phyloP scores from a whole-genome alignment of 2,329 filamentous ascomycete species.

The Graphilbum sp. region DNA sequence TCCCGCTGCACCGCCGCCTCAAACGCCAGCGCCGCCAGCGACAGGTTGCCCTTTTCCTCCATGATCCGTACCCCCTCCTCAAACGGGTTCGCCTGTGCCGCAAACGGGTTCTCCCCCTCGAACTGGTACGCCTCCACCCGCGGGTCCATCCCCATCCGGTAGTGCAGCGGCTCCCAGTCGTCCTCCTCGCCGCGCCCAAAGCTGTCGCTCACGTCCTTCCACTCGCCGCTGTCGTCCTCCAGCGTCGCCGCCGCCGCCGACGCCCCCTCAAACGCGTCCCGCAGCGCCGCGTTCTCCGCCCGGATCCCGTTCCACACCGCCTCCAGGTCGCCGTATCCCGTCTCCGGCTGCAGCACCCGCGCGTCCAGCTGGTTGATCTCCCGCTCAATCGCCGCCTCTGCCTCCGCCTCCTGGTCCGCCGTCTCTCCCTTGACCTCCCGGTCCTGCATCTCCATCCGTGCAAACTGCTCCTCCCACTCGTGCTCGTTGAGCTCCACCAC shows the following conservation, averaged over 20 bases:
- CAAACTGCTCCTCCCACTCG: slow-evolving; percentile 95
- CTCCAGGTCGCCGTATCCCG: slow-evolving; percentile 76
- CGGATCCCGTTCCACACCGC: slow-evolving; percentile 73
- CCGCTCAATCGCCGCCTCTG: slow-evolving; percentile 52
- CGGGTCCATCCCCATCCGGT: slow-evolving; percentile 51
- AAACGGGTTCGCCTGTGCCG: slow-evolving; percentile 66
- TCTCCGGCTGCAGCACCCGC: slow-evolving; percentile 46
- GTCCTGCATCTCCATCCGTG: slow-evolving; percentile 61
- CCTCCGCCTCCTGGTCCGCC: slow-evolving; percentile 55
- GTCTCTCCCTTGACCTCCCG: slow-evolving; percentile 31
- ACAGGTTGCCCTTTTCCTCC: slow-evolving; percentile 84
- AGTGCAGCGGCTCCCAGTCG: slow-evolving; percentile 51
- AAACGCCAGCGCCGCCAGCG: slow-evolving; percentile 82
- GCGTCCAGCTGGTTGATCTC: slow-evolving; percentile 79
- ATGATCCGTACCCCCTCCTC: slow-evolving; percentile 89
- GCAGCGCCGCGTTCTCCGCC: slow-evolving; percentile 55
- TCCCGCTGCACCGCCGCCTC: slow-evolving; percentile 90
- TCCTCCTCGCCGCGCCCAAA: slow-evolving; percentile 21
- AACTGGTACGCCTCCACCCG: slow-evolving; percentile 83
- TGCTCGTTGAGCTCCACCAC: slow-evolving; percentile 86
- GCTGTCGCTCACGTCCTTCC: slow-evolving; percentile 15
- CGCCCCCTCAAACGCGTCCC: slow-evolving; percentile 45
- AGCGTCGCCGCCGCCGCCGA: slow-evolving; percentile 49
- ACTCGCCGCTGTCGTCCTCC: slow-evolving; percentile 40
- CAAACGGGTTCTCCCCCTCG: slow-evolving; percentile 85